Base-by-base conservation (phyloP, 192 early-diverging fungal genomes). In the Ambispora gerdemannii region DNA sequence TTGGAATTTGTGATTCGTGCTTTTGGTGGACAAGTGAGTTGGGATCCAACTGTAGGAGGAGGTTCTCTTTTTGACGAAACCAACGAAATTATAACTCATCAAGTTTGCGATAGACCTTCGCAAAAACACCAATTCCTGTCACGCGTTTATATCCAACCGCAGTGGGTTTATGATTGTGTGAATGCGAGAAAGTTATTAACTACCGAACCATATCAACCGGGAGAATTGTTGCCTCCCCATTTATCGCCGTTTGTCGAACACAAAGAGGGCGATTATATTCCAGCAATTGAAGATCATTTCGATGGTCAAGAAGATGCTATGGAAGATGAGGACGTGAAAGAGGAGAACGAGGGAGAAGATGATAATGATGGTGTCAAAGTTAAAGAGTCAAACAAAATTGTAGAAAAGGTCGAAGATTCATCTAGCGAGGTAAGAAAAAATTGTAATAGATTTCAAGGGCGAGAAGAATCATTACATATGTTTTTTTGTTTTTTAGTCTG, bases 161-260 rank as follows among this genome's bases (percentile, higher is more conserved):
- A 99, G 78, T 99, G 97, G 97, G 83, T 95, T 19, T 94, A 91
- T 81, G 97, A 99, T 76, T 89, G 86, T 72, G 83, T 97, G 65
- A 99, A 99, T 64, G 91, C 92, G 22, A 78, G 84, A 6, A 87
- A 90, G 61, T 75, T 96, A 33, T 74, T 97, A 55, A 67, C 76
- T 22, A 64, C 77, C 15, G 76, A 81, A 10, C 71, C 77, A 15
- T 99, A 99, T 72, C 83, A 86, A 50, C 84, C 90, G 25, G 97
- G 95, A 17, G 85, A 91, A 75, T 79, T 77, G 4, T 80, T 96
- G 56, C 95, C 95, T 17, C 89, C 97, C 59, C 97, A 99, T 78
- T 78, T 96, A 71, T 92, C 90, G 67, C 97, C 97, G 15, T 99
- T 97, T 74, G 95, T 93, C 6, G 87, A 89, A 72, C 84, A 86